phyloP scores from a whole-genome alignment of 371 early-diverging fungal species.

The Apophysomyces variabilis region DNA sequence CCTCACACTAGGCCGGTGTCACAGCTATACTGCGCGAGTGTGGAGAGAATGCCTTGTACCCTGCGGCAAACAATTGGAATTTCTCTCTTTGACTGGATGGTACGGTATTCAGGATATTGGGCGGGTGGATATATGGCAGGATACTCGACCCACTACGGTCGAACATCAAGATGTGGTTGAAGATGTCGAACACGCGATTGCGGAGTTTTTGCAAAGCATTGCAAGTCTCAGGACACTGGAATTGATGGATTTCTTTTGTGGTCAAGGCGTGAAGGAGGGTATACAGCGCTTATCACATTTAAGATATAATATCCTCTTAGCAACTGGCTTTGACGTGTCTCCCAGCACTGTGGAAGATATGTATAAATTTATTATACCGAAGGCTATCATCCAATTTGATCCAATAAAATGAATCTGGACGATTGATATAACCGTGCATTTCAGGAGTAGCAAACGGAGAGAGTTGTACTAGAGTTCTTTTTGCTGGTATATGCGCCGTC shows the following conservation, averaged over 20 bases:
- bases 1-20: neutral
- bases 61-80: constrained; percentile 1
- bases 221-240: neutral
- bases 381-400: neutral
- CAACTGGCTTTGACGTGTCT: neutral
- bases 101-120: neutral
- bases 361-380: neutral
- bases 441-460: neutral
- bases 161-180: neutral
- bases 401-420: neutral
- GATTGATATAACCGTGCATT: too few species aligned
- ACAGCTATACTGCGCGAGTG: neutral
- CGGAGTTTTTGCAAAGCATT: neutral
- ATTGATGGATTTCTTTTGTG: neutral
- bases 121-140: neutral
- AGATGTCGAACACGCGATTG: neutral
- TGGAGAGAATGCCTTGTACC: constrained; percentile 6
- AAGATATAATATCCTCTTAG: neutral
- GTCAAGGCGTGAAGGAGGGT: neutral
- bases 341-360: neutral
- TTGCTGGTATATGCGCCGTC: too few species aligned
- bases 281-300: neutral
- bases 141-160: neutral
- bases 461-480: too few species aligned
- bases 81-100: neutral